These are phyloP conservation scores for Nakazawaea peltata DNA, from an alignment of 805 yeast genomes.

Conservation along the genomic window DNA sequence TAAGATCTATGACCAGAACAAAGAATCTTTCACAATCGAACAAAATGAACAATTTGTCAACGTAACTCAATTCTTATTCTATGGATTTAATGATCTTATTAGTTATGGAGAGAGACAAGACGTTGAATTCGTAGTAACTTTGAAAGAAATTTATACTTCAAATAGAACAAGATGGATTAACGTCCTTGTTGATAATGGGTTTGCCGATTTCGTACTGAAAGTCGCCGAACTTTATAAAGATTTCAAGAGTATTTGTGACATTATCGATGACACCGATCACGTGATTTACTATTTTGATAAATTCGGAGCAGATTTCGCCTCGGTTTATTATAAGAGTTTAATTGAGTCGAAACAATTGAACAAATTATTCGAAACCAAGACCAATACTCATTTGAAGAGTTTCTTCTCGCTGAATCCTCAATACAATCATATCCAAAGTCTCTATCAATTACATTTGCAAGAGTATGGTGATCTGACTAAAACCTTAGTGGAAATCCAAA, in stretches of 20 bases:
- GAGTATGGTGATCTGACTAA: constrained; percentile 43
- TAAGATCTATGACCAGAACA: not conserved
- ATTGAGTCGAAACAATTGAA: constrained; percentile 43
- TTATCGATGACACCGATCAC: constrained; percentile 30
- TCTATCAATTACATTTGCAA: constrained; percentile 46
- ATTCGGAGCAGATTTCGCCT: constrained; percentile 66
- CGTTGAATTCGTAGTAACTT: no score
- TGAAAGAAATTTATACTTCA: not conserved
- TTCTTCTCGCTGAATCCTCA: constrained; percentile 40
- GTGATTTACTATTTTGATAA: constrained; percentile 47
- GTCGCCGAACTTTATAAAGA: constrained; percentile 65
- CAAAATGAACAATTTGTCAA: constrained; percentile 2
- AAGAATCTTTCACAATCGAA: not conserved
- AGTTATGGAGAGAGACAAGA: constrained; percentile 2
- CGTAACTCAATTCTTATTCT: constrained; percentile 7
- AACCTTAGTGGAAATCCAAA: constrained; percentile 30
- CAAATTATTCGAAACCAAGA: constrained; percentile 45
- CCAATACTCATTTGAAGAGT: constrained; percentile 36
- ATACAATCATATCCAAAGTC: constrained; percentile 62
- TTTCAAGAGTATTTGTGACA: constrained; percentile 51
- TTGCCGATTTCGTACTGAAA: constrained; percentile 44
- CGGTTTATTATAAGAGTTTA: constrained; percentile 51
- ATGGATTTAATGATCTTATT: constrained; percentile 6
- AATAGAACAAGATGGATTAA: constrained; percentile 45
- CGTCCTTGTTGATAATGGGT: constrained; percentile 40